Evolutionary conservation across 2,329 filamentous ascomycete genomes (phyloP).

Genomic region (Beauveria bassiana): DNA sequence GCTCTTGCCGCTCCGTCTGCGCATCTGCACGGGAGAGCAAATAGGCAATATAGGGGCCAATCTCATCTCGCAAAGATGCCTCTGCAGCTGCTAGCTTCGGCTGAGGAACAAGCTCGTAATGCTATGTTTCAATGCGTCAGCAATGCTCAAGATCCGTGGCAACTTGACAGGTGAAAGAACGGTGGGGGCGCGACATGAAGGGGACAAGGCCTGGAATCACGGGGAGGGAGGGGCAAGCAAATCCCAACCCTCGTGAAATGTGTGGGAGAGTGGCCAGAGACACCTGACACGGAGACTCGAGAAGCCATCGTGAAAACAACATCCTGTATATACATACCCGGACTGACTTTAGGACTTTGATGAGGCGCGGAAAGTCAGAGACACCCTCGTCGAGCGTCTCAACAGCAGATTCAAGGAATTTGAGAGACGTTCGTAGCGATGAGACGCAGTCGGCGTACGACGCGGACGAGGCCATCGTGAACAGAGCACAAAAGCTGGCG

Average conservation of each 20-base stretch:
- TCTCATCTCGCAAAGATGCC: conserved; percentile 76
- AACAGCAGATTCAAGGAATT: conserved; percentile 53
- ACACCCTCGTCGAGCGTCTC: conserved; percentile 48
- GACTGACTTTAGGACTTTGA: conserved; percentile 48
- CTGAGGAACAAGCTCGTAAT: conserved; percentile 89
- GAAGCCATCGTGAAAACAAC: conserved; percentile 9
- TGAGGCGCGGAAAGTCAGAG: conserved; percentile 49
- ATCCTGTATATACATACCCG: conserved; percentile 34
- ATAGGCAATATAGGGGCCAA: conserved; percentile 74
- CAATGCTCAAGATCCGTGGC: not conserved
- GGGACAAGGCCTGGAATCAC: not conserved
- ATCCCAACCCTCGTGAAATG: not conserved
- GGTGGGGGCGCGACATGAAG: not conserved
- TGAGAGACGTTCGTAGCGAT: conserved; percentile 51
- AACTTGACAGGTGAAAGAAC: not conserved
- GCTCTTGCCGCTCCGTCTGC: conserved; percentile 73
- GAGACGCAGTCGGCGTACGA: conserved; percentile 52
- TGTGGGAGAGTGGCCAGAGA: not conserved
- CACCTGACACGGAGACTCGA: not conserved
- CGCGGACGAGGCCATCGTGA: conserved; percentile 20
- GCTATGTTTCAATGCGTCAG: conserved; percentile 39
- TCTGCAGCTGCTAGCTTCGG: conserved; percentile 75
- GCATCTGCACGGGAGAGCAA: conserved; percentile 76
- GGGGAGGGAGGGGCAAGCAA: not conserved
- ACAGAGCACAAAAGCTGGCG: not conserved